These are phyloP conservation scores for Alternaria metachromatica DNA, from an alignment of 2,329 filamentous ascomycete genomes.

Conservation along the genomic window DNA sequence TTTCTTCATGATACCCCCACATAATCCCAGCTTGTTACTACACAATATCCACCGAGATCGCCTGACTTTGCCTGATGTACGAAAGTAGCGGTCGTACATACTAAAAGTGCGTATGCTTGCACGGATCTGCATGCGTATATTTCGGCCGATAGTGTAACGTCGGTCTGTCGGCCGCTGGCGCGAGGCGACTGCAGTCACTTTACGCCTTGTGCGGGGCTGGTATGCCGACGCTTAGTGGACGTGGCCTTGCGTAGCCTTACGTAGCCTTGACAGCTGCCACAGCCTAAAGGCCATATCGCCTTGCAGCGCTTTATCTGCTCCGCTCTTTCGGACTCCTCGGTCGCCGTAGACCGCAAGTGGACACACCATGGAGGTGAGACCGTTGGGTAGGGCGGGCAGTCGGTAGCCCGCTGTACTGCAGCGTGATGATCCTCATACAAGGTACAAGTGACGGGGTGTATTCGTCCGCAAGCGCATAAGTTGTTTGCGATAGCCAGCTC, in stretches of 20 bases:
- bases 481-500: background rate
- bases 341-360: background rate
- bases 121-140: background rate
- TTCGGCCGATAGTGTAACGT: background rate
- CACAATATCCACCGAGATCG: background rate
- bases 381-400: background rate
- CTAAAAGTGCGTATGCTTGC: background rate
- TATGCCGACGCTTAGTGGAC: background rate
- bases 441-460: background rate
- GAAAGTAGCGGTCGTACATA: background rate
- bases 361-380: background rate
- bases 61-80: background rate
- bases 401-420: background rate
- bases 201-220: background rate
- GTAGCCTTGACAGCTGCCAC: background rate
- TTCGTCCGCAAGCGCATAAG: background rate
- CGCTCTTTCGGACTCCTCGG: background rate
- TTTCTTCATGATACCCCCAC: background rate
- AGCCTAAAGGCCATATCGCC: background rate
- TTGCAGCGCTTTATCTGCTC: background rate
- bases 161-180: slow-evolving; percentile 3
- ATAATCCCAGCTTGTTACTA: background rate
- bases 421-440: background rate
- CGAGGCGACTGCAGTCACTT: background rate
- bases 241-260: background rate